These are phyloP conservation scores for Ocimum tenuiflorum DNA, from an alignment of 257 asterid species.

Conservation along the genomic window DNA sequence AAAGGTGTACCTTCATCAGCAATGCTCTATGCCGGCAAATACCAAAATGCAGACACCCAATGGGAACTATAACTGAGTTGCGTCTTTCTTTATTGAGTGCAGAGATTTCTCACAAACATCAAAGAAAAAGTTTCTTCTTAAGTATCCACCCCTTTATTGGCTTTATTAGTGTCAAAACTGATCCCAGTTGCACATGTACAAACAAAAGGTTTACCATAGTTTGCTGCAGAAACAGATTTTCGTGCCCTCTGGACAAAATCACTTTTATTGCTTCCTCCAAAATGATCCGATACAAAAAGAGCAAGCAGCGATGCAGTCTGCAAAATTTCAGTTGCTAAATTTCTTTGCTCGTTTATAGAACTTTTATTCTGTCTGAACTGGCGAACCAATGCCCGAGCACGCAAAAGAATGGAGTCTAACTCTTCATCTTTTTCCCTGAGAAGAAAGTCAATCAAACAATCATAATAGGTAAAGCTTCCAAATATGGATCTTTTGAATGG, in stretches of 20 bases:
- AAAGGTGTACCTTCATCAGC: slow-evolving; percentile 67
- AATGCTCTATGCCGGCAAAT: slow-evolving; percentile 94
- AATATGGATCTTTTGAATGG: background rate
- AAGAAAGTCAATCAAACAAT: slow-evolving; percentile 18
- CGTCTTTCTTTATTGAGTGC: slow-evolving; percentile 46
- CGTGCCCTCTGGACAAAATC: slow-evolving; percentile 54
- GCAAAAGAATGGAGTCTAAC: slow-evolving; percentile 55
- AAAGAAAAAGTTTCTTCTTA: slow-evolving; percentile 45
- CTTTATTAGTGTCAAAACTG: slow-evolving; percentile 22
- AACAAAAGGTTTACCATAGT: slow-evolving; percentile 62
- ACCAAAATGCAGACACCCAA: slow-evolving; percentile 85
- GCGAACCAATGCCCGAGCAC: slow-evolving; percentile 60
- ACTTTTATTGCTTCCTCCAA: slow-evolving; percentile 92
- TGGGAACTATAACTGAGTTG: slow-evolving; percentile 68
- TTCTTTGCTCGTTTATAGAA: slow-evolving; percentile 29
- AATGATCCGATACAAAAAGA: slow-evolving; percentile 85
- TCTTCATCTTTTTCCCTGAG: slow-evolving; percentile 76
- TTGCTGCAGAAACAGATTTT: slow-evolving; percentile 68
- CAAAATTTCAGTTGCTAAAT: slow-evolving; percentile 37
- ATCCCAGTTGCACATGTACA: slow-evolving; percentile 78
- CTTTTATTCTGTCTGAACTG: slow-evolving; percentile 55
- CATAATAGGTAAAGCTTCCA: background rate
- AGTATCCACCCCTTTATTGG: slow-evolving; percentile 25
- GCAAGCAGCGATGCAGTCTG: slow-evolving; percentile 83
- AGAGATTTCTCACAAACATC: slow-evolving; percentile 72